Evolutionary conservation across 1,284 basidiomycete genomes (phyloP).

Genomic region (Trichosporon sp.): DNA sequence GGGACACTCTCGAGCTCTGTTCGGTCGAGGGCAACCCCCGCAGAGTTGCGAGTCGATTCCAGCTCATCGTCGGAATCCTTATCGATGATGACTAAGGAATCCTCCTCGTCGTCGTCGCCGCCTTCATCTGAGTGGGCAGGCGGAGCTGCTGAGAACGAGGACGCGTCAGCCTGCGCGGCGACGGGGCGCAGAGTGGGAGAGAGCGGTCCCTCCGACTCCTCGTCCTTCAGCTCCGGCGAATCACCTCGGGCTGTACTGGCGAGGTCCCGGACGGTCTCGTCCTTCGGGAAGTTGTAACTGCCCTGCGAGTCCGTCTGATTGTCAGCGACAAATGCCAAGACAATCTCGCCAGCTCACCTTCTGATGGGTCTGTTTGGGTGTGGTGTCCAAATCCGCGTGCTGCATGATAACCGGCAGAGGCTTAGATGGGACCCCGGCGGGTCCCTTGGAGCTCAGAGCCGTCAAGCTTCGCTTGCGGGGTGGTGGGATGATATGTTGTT

Average conservation of each 20-base stretch:
- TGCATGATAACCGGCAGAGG: slow-evolving; percentile 11
- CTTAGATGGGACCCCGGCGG: slow-evolving; percentile 5
- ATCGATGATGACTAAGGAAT: slow-evolving; percentile 12
- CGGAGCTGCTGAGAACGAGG: background rate
- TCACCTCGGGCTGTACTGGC: slow-evolving; percentile 2
- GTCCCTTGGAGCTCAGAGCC: background rate
- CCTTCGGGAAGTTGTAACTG: slow-evolving; percentile 8
- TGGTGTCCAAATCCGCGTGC: slow-evolving; percentile 1
- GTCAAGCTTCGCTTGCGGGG: slow-evolving; percentile 8
- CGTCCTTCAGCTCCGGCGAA: background rate
- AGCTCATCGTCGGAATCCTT: background rate
- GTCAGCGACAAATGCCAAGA: background rate
- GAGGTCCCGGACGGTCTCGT: slow-evolving; percentile 4
- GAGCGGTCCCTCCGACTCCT: background rate
- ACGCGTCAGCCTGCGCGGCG: background rate
- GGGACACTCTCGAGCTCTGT: background rate
- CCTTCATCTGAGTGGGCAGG: background rate
- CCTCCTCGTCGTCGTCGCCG: background rate
- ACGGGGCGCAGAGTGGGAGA: background rate
- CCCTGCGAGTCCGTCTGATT: background rate
- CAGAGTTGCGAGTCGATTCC: background rate
- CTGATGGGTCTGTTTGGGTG: background rate
- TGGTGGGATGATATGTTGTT: slow-evolving; percentile 11
- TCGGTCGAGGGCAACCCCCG: background rate
- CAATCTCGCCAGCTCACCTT: background rate